phyloP scores from a whole-genome alignment of 2,329 filamentous ascomycete genomes.

The Cadophora malorum region DNA sequence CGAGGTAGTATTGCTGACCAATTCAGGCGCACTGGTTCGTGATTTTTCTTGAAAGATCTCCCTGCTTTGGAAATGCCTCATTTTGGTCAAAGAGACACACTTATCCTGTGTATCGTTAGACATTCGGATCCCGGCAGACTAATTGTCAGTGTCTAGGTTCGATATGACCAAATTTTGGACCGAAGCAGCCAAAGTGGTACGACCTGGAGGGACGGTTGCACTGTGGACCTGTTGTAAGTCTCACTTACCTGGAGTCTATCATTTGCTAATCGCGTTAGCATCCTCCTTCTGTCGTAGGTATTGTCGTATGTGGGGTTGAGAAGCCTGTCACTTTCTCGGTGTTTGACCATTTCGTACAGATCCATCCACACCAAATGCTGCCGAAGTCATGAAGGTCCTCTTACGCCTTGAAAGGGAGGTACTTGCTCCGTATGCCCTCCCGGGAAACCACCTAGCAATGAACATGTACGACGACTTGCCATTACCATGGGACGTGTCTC shows the following conservation, averaged over 20 bases:
- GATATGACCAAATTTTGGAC: slow-evolving; percentile 54
- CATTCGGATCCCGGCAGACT: no score
- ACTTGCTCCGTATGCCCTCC: slow-evolving; percentile 47
- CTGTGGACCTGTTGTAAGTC: slow-evolving; percentile 49
- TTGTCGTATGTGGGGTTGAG: slow-evolving; percentile 24
- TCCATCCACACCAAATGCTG: slow-evolving; percentile 48
- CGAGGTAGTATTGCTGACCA: neutral
- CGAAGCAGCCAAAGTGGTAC: slow-evolving; percentile 52
- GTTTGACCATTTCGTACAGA: slow-evolving; percentile 34
- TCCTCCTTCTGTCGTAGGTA: slow-evolving; percentile 33
- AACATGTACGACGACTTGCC: slow-evolving; percentile 50
- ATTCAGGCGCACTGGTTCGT: slow-evolving; percentile 53
- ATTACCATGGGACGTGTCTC: slow-evolving; percentile 52
- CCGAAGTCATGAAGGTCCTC: slow-evolving; percentile 48
- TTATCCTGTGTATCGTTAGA: neutral
- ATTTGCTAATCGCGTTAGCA: slow-evolving; percentile 23
- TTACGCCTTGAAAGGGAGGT: slow-evolving; percentile 47
- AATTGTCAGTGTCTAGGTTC: slow-evolving; percentile 37
- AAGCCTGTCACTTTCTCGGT: neutral
- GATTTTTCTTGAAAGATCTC: no score
- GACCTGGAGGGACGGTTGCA: slow-evolving; percentile 56
- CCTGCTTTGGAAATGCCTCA: neutral
- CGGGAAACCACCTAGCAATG: slow-evolving; percentile 48
- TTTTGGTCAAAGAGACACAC: neutral
- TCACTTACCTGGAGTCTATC: neutral